Base-by-base conservation (phyloP, 192 early-diverging fungal species). In the Podila epigama region DNA sequence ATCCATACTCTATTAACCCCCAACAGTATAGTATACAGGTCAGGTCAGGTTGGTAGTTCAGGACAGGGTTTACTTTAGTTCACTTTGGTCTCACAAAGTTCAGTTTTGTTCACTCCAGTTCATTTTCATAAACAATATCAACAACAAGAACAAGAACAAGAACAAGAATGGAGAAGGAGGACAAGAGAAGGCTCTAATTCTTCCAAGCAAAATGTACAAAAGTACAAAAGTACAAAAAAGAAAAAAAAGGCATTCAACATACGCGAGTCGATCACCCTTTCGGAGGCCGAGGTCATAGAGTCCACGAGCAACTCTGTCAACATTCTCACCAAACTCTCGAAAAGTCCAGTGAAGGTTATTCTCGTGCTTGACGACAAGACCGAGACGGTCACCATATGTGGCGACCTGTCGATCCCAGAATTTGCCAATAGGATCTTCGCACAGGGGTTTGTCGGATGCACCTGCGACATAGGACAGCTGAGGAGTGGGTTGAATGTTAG, bases 251-350 rank as follows among this genome's bases (percentile, higher is more conserved):
- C 27, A 44, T 18, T 12, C 0, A 13, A 66, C 60, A 41, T 68
- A 77, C 73, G 61, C 85, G 55, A 86, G 48, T 9, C 85, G 69
- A 60, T 86, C 85, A 8, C 82, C 85, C 40, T 79, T 82, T 29
- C 80, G 62, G n/a, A 86, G 48, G 4, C 83, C 85, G 50, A 73
- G 69, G 15, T 66, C 71, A 31, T 71, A 72, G n/a, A 86, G 42
- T 13, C 80, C 82, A 3, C 75, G 67, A n/a, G 78, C 81, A 7
- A 84, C 54, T 20, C 55, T 58, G 52, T 80, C 69, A 18, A 82
- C 75, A 51, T 84, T 54, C 25, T 79, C 80, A 16, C 69, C 80
- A 69, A 82, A 81, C 41, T 86, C 51, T 0, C 79, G 61, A 29
- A 79, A 86, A 32, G 73, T 77, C 60, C 78, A 80, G 33, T 79